These are phyloP conservation scores for Colletotrichum coccodes DNA, from an alignment of 2,329 filamentous ascomycete genomes.

Conservation along the genomic window DNA sequence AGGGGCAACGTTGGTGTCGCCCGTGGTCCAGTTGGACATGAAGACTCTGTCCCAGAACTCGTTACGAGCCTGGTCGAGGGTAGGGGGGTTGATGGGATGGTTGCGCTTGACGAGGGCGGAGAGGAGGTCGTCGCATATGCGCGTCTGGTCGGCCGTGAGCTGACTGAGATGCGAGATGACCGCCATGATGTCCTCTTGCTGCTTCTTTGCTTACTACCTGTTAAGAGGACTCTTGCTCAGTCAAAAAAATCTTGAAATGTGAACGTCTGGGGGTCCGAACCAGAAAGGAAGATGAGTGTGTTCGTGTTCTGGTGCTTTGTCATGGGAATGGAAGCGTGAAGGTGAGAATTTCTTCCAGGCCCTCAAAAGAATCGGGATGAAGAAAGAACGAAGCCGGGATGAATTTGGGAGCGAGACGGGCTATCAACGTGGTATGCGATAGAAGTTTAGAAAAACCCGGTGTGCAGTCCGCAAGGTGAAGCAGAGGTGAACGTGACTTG, in stretches of 20 bases:
- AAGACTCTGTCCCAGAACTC: conserved; percentile 18
- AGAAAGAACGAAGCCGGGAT: not conserved
- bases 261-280: not conserved
- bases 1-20: not conserved
- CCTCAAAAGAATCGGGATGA: too few relatives aligned
- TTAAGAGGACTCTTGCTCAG: not conserved
- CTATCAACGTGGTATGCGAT: not conserved
- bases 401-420: not conserved
- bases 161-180: not conserved
- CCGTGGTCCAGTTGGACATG: conserved; percentile 4
- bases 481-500: not conserved
- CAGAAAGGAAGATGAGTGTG: not conserved
- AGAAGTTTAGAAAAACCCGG: not conserved
- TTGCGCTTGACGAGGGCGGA: not conserved
- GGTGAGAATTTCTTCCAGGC: not conserved
- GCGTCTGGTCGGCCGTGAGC: not conserved
- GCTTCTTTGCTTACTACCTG: not conserved
- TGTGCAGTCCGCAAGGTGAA: not conserved
- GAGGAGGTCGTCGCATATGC: conserved; percentile 18
- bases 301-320: not conserved
- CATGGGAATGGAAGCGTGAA: too few relatives aligned
- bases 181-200: not conserved
- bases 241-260: too few relatives aligned
- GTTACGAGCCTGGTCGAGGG: not conserved
- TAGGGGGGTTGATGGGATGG: not conserved